phyloP scores from a whole-genome alignment of 2,329 filamentous ascomycete genomes.

The Hysterium pulicare region DNA sequence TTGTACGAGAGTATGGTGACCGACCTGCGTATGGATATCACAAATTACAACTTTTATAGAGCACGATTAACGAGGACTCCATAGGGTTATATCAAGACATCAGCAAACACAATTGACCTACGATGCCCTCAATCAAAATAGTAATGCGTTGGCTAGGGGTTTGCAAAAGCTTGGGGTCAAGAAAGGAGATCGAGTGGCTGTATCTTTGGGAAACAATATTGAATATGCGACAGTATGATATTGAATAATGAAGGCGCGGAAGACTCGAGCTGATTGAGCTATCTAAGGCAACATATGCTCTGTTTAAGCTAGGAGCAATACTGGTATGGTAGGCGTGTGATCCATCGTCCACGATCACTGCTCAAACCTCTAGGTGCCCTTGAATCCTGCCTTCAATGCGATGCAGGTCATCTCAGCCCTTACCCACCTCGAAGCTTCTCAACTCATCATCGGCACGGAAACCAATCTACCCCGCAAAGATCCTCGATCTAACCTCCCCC shows the following conservation, averaged over 20 bases:
- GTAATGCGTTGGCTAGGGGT: constrained; percentile 71
- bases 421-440: constrained; percentile 66
- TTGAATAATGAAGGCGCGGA: neutral
- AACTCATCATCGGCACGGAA: constrained; percentile 82
- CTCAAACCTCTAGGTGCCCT: constrained; percentile 61
- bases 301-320: constrained; percentile 92
- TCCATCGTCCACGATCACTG: neutral
- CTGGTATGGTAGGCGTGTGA: constrained; percentile 61
- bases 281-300: constrained; percentile 66
- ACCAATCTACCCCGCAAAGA: constrained; percentile 72
- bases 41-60: neutral
- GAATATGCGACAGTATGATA: constrained; percentile 71
- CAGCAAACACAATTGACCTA: constrained; percentile 71
- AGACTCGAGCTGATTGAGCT: constrained; percentile 11
- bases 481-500: constrained; percentile 57
- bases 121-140: constrained; percentile 67
- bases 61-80: neutral
- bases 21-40: constrained; percentile 48
- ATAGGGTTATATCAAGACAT: constrained; percentile 55
- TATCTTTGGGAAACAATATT: constrained; percentile 79
- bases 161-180: constrained; percentile 67
- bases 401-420: constrained; percentile 75
- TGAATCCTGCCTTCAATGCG: constrained; percentile 86
- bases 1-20: constrained; percentile 65
- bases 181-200: constrained; percentile 80